A percentile compares a stretch with the other conserved stretches of the same genome.
These are phyloP conservation scores for Diaporthe aspalathi DNA, from an alignment of 2,329 filamentous ascomycete species.

Conservation along the genomic window DNA sequence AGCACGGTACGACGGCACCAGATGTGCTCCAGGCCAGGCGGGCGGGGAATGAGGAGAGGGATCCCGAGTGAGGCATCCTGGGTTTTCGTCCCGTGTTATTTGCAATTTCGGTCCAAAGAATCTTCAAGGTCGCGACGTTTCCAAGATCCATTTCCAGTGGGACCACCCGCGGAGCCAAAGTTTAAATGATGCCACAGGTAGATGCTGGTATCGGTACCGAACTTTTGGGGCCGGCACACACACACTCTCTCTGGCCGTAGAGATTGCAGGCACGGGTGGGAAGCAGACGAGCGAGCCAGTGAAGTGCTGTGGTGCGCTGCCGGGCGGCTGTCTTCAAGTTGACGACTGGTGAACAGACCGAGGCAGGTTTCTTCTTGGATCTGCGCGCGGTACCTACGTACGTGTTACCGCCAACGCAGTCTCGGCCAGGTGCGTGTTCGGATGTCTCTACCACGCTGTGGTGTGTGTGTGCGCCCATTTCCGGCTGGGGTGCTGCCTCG, in stretches of 20 bases:
- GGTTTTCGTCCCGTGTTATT: constrained; percentile 23
- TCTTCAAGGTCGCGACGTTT: constrained; percentile 30
- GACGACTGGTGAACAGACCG: constrained; percentile 3
- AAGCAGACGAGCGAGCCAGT: not conserved
- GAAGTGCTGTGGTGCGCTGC: not conserved
- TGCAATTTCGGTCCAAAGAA: constrained; percentile 33
- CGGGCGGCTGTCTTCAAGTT: constrained; percentile 2
- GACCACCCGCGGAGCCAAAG: constrained; percentile 21
- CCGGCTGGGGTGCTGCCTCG: constrained; percentile 9
- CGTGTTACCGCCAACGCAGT: not conserved
- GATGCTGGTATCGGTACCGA: constrained; percentile 25
- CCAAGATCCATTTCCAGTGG: constrained; percentile 30
- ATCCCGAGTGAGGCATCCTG: constrained; percentile 17
- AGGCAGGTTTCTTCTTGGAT: not conserved
- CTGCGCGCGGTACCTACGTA: not conserved
- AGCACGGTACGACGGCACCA: constrained; percentile 24
- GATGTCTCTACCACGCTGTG: not conserved
- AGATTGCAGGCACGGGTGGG: constrained; percentile 15
- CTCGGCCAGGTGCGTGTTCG: not conserved
- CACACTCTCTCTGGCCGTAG: constrained; percentile 5
- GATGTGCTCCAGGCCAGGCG: constrained; percentile 12
- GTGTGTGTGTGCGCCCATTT: not conserved
- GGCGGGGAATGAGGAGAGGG: constrained; percentile 9
- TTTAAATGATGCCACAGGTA: constrained; percentile 32
- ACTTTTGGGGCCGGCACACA: constrained; percentile 19